phyloP scores from a whole-genome alignment of 1,284 basidiomycete species.

The Naganishia albida region DNA sequence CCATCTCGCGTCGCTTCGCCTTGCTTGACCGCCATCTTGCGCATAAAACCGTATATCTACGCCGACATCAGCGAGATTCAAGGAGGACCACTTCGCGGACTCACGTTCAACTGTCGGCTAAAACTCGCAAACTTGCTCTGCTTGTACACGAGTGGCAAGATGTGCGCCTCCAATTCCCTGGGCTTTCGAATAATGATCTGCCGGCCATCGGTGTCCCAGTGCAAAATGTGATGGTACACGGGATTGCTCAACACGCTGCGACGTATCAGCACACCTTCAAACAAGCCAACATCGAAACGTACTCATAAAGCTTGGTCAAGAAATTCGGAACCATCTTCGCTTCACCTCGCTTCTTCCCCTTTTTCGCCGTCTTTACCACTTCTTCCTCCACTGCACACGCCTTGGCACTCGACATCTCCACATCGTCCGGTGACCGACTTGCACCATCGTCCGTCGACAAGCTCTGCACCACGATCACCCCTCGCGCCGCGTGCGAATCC shows the following conservation, averaged over 20 bases:
- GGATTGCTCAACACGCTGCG: slow-evolving; percentile 22
- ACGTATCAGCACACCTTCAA: slow-evolving; percentile 20
- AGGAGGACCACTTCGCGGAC: slow-evolving; percentile 45
- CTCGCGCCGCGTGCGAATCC: no score
- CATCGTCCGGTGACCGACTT: background rate
- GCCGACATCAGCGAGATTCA: slow-evolving; percentile 37
- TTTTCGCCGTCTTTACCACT: background rate
- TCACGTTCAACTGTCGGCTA: slow-evolving; percentile 86
- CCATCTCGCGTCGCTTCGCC: background rate
- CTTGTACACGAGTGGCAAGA: slow-evolving; percentile 83
- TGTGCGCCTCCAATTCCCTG: slow-evolving; percentile 82
- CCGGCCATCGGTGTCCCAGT: slow-evolving; percentile 84
- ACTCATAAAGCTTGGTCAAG: slow-evolving; percentile 88
- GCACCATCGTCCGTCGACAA: background rate
- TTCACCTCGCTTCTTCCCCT: slow-evolving; percentile 44
- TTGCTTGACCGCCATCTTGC: slow-evolving; percentile 80
- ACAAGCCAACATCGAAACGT: slow-evolving; percentile 53
- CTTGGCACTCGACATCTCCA: background rate
- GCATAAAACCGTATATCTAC: slow-evolving; percentile 93
- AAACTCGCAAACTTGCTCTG: slow-evolving; percentile 92
- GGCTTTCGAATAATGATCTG: slow-evolving; percentile 88
- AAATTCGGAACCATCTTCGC: slow-evolving; percentile 73
- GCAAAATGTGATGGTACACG: slow-evolving; percentile 64
- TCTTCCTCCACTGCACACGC: no score
- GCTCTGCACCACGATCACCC: background rate